Evolutionary conservation across 1,139 yeast species (phyloP).

Genomic region (Eremothecium gossypii): DNA sequence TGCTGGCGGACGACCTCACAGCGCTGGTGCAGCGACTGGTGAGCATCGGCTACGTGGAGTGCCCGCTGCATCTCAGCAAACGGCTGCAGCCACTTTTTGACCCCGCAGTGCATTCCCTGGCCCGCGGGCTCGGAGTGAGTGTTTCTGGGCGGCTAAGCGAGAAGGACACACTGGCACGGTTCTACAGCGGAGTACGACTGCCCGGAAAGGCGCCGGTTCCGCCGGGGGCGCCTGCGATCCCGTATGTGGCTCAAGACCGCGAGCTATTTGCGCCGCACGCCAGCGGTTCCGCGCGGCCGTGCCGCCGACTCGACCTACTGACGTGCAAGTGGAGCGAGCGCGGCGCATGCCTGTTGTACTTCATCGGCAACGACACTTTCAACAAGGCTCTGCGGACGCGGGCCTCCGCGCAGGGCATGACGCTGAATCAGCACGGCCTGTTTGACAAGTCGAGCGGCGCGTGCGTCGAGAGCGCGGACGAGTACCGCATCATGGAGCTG

Average conservation of each 20-base stretch:
- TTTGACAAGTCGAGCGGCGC: slow-evolving; percentile 26
- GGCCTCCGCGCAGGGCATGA: slow-evolving; percentile 39
- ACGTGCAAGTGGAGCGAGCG: slow-evolving; percentile 40
- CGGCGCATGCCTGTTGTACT: slow-evolving; percentile 49
- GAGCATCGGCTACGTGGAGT: slow-evolving; percentile 25
- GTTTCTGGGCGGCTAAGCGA: slow-evolving; percentile 9
- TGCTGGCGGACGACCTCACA: slow-evolving; percentile 28
- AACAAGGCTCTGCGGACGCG: slow-evolving; percentile 42
- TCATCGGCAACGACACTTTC: slow-evolving; percentile 50
- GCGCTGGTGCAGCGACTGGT: slow-evolving; percentile 25
- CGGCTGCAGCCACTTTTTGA: slow-evolving; percentile 12
- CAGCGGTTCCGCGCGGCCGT: slow-evolving; percentile 22
- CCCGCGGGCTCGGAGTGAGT: slow-evolving; percentile 10
- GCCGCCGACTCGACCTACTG: slow-evolving; percentile 51
- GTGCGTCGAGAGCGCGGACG: slow-evolving; percentile 40
- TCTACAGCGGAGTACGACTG: slow-evolving; percentile 29
- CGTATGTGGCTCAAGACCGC: slow-evolving; percentile 10
- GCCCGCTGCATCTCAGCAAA: slow-evolving; percentile 22
- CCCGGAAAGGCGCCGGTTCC: slow-evolving; percentile 14
- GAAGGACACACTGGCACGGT: slow-evolving; percentile 3
- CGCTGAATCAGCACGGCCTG: slow-evolving; percentile 43
- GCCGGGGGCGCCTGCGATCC: slow-evolving; percentile 9
- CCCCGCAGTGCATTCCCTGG: slow-evolving; percentile 5
- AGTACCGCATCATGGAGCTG: slow-evolving; percentile 39
- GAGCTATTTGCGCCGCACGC: slow-evolving; percentile 21